Conservation (phyloP, 345 rosid species). For the Melastoma malabathricum region DNA sequence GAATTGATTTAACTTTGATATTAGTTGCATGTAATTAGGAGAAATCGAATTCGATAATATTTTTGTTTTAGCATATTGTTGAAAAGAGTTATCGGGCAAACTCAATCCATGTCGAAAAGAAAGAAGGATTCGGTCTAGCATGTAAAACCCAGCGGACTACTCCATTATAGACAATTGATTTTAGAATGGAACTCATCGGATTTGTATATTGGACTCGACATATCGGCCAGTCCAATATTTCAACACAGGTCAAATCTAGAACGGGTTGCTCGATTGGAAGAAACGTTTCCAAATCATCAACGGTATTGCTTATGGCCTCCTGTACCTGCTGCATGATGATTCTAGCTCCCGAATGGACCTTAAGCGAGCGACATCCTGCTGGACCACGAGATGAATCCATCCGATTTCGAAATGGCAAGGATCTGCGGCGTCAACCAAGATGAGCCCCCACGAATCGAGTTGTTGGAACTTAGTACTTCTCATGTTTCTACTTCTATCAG, state of each 20-base stretch:
- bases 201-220: too few species aligned
- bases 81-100: too few species aligned
- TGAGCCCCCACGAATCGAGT: constrained; percentile 17
- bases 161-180: too few species aligned
- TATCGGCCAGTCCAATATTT: too few species aligned
- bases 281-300: constrained; percentile 18
- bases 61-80: too few species aligned
- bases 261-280: constrained; percentile 13
- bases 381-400: constrained; percentile 17
- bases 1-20: too few species aligned
- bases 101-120: too few species aligned
- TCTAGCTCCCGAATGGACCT: constrained; percentile 22
- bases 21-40: too few species aligned
- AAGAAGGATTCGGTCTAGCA: too few species aligned
- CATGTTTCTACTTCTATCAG: neutral
- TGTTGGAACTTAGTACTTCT: constrained; percentile 13
- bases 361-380: constrained; percentile 13
- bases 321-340: constrained; percentile 29
- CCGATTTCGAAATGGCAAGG: constrained; percentile 24
- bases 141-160: too few species aligned
- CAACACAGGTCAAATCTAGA: constrained; percentile 3
- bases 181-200: too few species aligned
- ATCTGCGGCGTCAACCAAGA: constrained; percentile 21
- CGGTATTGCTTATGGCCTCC: constrained; percentile 24
- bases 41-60: too few species aligned